Base-by-base conservation (phyloP, 208 protist species). In the Leishmania guyanensis region DNA sequence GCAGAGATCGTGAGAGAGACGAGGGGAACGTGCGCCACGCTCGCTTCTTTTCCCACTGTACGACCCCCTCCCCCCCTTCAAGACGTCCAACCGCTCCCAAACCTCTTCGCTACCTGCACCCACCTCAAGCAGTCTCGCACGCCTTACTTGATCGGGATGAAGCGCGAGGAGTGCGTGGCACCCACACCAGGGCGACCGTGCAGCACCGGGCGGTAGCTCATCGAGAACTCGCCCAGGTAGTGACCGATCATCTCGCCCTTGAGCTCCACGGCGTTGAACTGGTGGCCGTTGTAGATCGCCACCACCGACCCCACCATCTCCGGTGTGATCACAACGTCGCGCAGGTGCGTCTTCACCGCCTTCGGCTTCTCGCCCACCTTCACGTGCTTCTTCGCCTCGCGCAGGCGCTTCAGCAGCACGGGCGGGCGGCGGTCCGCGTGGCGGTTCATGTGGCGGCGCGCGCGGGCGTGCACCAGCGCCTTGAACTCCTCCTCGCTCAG, bases 201-300 rank as follows among this genome's bases (percentile, higher is more conserved):
- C 51, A 93, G 93, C 80, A 99, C 99, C 64, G 98, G 98, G 92
- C 99, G 99, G 98, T 99, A 99, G 68, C 99, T 88, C 75, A 93
- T 89, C 73, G 99, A 99, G 96, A 99, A 99, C 95, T 99, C 99
- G 81, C 97, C 99, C n/a, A 99, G 92, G 94, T 99, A 99, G 90
- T 99, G 98, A 76, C 99, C 99, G 83, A 99, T 97, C 99, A 99
- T 99, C 90, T 99, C 99, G 83, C 99, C 97, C 94, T 99, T 99
- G 90, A 99, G 97, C 94, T 99, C 99, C 84, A 99, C 99, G 33
- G 95, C 87, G 89, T 97, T 99, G 96, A 99, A 99, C 81, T 90
- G 86, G 90, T 99, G 99, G 69, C 99, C 99, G 92, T 99, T 99
- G 98, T 99, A 99, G 75, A 99, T 97, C 89, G 97, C 99, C 81